Evolutionary conservation across 306 rosid species (phyloP).

Genomic region (Calophaca sinica): DNA sequence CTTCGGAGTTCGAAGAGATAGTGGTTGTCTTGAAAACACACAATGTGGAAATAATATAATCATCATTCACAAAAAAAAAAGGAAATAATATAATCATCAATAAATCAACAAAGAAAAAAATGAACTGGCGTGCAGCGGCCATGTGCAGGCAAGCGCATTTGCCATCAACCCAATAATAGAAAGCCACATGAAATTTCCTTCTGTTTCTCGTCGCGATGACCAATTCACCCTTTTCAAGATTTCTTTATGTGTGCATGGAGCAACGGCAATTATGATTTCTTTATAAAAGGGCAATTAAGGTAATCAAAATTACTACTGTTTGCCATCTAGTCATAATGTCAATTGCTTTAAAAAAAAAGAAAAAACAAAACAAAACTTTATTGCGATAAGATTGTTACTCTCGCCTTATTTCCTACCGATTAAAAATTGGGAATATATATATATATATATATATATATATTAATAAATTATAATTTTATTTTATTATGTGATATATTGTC

Average conservation of each 20-base stretch:
- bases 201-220: slow-evolving; percentile 3
- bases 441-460: no score
- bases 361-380: no score
- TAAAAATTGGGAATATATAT: no score
- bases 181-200: slow-evolving; percentile 44
- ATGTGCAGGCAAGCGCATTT: slow-evolving; percentile 35
- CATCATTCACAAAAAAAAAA: background rate
- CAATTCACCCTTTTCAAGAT: background rate
- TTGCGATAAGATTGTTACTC: no score
- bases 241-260: background rate
- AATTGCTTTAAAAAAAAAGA: no score
- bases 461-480: no score
- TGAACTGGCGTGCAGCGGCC: slow-evolving; percentile 42
- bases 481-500: no score
- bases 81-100: background rate
- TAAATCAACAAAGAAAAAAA: background rate
- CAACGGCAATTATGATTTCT: background rate
- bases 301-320: no score
- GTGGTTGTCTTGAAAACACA: background rate
- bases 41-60: background rate
- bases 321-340: no score
- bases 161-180: slow-evolving; percentile 35
- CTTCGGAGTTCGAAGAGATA: no score
- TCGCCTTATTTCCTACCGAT: no score
- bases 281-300: background rate